phyloP scores from a whole-genome alignment of 768 basidiomycete genomes.

The Hygrocybe coccinea region DNA sequence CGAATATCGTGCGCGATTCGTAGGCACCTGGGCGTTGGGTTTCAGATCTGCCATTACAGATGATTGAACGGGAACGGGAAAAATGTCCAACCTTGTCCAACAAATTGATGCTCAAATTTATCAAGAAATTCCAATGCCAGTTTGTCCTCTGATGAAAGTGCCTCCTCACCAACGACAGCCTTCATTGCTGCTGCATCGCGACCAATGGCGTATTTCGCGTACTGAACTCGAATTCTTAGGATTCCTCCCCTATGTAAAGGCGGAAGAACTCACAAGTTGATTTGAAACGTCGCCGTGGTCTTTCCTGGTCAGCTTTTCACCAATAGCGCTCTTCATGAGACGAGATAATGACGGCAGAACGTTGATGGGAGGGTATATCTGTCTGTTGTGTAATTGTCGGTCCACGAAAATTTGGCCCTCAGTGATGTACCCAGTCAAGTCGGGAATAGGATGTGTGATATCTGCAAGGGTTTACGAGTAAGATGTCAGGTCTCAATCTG shows the following conservation, averaged over 20 bases:
- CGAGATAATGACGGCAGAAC: constrained; percentile 97
- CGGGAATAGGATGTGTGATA: constrained; percentile 99
- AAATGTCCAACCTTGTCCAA: constrained; percentile 74
- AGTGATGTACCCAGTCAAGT: constrained; percentile 98
- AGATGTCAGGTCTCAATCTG: constrained; percentile 9
- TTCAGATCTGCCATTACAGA: constrained; percentile 11
- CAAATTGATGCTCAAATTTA: constrained; percentile 96
- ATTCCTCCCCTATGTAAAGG: not conserved
- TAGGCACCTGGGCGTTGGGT: constrained; percentile 60
- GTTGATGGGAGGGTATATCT: constrained; percentile 99
- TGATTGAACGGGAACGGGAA: constrained; percentile 4
- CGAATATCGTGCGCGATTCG: constrained; percentile 94
- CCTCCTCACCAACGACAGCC: constrained; percentile 98
- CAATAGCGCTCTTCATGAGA: constrained; percentile 99
- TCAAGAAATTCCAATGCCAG: constrained; percentile 95
- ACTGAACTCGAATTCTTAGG: constrained; percentile 48
- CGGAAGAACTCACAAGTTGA: constrained; percentile 67
- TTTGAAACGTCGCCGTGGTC: constrained; percentile 99
- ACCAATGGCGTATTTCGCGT: constrained; percentile 97
- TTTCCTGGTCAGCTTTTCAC: constrained; percentile 93
- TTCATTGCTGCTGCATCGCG: constrained; percentile 98
- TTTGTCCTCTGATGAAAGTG: constrained; percentile 91
- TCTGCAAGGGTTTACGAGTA: constrained; percentile 45
- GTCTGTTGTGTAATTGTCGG: constrained; percentile 92
- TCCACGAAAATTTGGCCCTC: constrained; percentile 99